These are phyloP conservation scores for Talaromyces piceae DNA, from an alignment of 2,329 filamentous ascomycete species.

Conservation along the genomic window DNA sequence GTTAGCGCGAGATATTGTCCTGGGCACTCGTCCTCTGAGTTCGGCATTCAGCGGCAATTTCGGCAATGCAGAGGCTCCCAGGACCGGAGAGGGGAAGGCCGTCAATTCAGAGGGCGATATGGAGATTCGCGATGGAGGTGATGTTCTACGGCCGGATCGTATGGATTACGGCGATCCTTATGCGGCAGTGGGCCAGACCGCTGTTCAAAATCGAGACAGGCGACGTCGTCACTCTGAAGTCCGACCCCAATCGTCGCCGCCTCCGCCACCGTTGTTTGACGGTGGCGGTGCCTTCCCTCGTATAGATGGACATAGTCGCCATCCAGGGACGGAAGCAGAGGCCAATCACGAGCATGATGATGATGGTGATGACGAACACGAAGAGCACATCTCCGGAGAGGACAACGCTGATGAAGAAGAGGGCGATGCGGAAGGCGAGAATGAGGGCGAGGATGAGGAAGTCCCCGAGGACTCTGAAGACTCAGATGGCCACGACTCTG, in stretches of 20 bases:
- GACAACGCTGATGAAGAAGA: conserved; percentile 3
- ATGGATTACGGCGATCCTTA: conserved; percentile 55
- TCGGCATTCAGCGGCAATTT: conserved; percentile 68
- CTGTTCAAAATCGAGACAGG: conserved; percentile 23
- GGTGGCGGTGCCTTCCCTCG: neutral
- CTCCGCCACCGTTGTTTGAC: neutral
- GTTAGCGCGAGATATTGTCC: conserved; percentile 63
- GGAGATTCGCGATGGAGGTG: conserved; percentile 53
- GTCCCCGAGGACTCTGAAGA: neutral
- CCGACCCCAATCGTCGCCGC: conserved; percentile 10
- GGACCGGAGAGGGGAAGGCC: conserved; percentile 60
- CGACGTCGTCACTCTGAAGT: conserved; percentile 5
- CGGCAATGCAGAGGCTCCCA: conserved; percentile 54
- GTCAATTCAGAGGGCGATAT: conserved; percentile 56
- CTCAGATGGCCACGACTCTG: conserved; percentile 14
- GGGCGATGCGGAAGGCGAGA: neutral
- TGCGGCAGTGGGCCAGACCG: conserved; percentile 50
- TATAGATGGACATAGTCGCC: neutral
- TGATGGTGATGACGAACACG: conserved; percentile 8
- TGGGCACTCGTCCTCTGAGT: conserved; percentile 67
- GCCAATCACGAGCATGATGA: neutral
- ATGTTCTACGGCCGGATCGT: conserved; percentile 53
- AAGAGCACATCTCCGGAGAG: no score
- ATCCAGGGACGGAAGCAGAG: neutral
- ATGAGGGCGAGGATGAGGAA: conserved; percentile 1